Conservation (phyloP, 2,329 filamentous ascomycete species). For the Fusarium guadeloupense region DNA sequence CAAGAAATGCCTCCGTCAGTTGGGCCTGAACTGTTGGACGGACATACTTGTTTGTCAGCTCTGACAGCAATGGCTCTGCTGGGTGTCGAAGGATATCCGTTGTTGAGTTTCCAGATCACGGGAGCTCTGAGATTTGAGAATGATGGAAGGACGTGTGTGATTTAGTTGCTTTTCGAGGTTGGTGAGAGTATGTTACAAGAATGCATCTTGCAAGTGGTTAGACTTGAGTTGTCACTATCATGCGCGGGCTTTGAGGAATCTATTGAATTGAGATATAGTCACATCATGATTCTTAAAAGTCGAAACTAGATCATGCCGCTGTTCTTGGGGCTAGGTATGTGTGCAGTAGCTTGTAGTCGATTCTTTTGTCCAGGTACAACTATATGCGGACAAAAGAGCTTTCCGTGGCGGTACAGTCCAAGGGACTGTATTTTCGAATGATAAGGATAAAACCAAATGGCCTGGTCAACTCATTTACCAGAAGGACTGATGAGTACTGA, state of each 20-base stretch:
- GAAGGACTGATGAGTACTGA: neutral
- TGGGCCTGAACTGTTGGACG: neutral
- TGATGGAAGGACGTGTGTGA: too few relatives aligned
- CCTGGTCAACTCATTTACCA: neutral
- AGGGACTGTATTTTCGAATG: neutral
- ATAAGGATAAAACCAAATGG: neutral
- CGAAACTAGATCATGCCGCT: too few relatives aligned
- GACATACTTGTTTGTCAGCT: neutral
- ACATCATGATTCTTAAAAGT: neutral
- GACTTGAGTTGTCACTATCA: too few relatives aligned
- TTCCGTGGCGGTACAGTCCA: neutral
- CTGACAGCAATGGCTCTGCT: fast-evolving
- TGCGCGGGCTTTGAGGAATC: too few relatives aligned
- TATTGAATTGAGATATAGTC: neutral
- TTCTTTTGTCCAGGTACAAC: neutral
- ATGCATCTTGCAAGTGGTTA: too few relatives aligned
- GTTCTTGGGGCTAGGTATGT: neutral
- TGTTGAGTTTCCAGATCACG: too few relatives aligned
- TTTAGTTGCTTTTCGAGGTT: neutral
- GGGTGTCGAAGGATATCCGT: neutral
- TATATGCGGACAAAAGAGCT: neutral
- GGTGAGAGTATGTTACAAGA: neutral
- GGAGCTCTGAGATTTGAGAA: too few relatives aligned
- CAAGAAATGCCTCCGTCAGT: neutral
- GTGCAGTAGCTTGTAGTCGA: neutral